Evolutionary conservation across 73 alveolate species (phyloP).

Genomic region (Stentor coeruleus): DNA sequence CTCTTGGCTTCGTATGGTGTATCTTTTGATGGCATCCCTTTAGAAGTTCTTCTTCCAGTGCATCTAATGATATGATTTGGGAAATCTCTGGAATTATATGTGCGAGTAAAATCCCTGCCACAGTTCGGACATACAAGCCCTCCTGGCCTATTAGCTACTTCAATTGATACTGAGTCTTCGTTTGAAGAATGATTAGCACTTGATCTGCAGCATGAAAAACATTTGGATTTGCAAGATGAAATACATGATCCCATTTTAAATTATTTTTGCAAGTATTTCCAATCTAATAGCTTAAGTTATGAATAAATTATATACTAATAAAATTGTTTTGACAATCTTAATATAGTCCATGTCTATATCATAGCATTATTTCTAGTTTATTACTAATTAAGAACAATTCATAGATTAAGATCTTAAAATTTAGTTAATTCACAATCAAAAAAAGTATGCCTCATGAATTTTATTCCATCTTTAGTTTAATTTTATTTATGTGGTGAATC

Average conservation of each 20-base stretch:
- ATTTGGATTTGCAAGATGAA: not conserved
- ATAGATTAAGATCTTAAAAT: too few relatives aligned
- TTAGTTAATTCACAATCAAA: too few relatives aligned
- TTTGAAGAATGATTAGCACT: not conserved
- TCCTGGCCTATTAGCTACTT: not conserved
- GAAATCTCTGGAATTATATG: not conserved
- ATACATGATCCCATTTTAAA: not conserved
- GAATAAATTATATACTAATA: too few relatives aligned
- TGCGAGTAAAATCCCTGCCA: not conserved
- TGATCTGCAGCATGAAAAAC: not conserved
- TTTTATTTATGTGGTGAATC: too few relatives aligned
- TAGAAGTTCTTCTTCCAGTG: not conserved
- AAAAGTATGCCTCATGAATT: too few relatives aligned
- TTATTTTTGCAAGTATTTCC: not conserved
- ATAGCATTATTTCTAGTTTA: too few relatives aligned
- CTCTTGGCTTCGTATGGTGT: not conserved
- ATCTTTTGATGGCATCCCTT: conserved; percentile 15
- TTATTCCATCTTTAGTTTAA: too few relatives aligned
- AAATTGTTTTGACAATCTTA: too few relatives aligned
- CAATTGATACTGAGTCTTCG: not conserved
- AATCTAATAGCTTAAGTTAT: not conserved
- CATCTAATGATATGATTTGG: not conserved
- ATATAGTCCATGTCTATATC: too few relatives aligned
- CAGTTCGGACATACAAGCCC: not conserved
- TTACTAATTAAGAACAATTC: too few relatives aligned